These are phyloP conservation scores for Magnolia changhungtana DNA, from an alignment of 164 flowering plant species.

Conservation along the genomic window DNA sequence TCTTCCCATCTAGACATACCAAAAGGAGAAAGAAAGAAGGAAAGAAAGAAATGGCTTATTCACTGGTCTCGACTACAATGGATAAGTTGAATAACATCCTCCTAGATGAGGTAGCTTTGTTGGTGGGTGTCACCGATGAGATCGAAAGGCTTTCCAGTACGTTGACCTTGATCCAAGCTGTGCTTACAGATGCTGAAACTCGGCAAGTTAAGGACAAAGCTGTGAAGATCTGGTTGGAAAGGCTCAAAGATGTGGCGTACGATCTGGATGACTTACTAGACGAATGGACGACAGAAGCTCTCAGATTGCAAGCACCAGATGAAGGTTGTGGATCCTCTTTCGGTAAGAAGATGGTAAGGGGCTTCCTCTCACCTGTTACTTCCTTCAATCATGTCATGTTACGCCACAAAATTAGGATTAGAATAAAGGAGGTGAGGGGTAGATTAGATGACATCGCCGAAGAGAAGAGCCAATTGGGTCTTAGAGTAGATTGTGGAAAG, in stretches of 20 bases:
- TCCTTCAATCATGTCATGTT: background rate
- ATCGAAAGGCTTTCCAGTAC: background rate
- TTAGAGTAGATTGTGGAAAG: background rate
- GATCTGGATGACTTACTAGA: constrained; percentile 3
- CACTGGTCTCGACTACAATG: background rate
- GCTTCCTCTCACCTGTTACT: background rate
- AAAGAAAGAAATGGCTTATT: background rate
- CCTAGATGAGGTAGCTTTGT: background rate
- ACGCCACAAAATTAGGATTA: background rate
- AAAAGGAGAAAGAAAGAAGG: too few species aligned
- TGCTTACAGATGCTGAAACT: background rate
- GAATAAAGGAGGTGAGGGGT: background rate
- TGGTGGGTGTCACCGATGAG: background rate
- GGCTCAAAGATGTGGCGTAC: background rate
- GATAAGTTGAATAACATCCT: background rate
- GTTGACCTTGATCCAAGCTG: background rate
- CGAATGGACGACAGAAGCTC: background rate
- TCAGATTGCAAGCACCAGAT: background rate
- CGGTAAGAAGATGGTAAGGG: background rate
- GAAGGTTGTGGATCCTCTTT: background rate
- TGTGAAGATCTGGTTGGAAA: background rate
- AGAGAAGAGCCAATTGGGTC: background rate
- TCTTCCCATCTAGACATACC: too few species aligned
- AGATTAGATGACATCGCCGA: background rate
- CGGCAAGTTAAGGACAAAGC: background rate